Conservation (phyloP, 169 alveolate genomes). For the Plasmodium malariae region DNA sequence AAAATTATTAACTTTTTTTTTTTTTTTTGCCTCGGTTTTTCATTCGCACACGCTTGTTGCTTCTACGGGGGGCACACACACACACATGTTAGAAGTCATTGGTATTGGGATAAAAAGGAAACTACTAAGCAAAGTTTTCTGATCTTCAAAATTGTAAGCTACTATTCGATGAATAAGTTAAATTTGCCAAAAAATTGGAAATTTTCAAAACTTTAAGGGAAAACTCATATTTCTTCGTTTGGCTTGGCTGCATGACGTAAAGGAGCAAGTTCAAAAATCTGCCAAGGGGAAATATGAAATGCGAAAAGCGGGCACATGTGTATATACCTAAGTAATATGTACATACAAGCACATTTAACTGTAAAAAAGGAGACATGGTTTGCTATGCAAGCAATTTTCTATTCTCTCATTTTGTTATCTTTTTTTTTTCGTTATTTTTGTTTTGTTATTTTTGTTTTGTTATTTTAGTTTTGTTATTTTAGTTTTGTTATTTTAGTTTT, state of each 20-base stretch:
- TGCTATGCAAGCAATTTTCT: not conserved
- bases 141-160: not conserved
- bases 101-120: too few relatives aligned
- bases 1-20: too few relatives aligned
- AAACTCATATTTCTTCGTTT: constrained; percentile 30
- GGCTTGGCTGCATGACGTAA: constrained; percentile 50
- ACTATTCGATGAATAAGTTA: constrained; percentile 7
- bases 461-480: too few relatives aligned
- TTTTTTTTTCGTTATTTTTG: too few relatives aligned
- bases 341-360: not conserved
- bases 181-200: constrained; percentile 45
- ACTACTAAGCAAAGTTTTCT: not conserved
- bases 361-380: not conserved
- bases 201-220: constrained; percentile 33
- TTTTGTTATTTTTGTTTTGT: too few relatives aligned
- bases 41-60: too few relatives aligned
- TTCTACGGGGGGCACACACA: too few relatives aligned
- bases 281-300: not conserved
- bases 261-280: constrained; percentile 34
- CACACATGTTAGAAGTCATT: too few relatives aligned
- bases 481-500: too few relatives aligned
- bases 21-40: too few relatives aligned
- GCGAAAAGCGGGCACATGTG: not conserved
- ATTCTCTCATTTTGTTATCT: too few relatives aligned
- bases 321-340: not conserved